phyloP scores from a whole-genome alignment of 352 stramenopile genomes.

The Phytophthora lateralis region DNA sequence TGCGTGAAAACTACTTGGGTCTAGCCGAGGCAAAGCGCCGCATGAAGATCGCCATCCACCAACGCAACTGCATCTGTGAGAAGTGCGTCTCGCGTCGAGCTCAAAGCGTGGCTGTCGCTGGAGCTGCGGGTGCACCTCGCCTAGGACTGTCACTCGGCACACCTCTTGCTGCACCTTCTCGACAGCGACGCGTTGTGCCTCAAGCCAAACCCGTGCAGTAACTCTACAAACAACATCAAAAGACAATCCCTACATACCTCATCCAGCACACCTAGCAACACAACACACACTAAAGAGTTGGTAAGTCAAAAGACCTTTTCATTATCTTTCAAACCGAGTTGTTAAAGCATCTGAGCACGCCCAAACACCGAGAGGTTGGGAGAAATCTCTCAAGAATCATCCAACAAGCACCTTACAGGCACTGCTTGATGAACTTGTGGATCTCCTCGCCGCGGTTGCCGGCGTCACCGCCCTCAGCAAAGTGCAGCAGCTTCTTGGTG shows the following conservation, averaged over 20 bases:
- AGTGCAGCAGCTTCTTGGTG: conserved; percentile 95
- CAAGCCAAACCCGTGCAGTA: conserved; percentile 34
- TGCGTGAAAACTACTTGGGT: conserved; percentile 89
- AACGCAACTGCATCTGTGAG: conserved; percentile 80
- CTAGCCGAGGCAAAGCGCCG: conserved; percentile 80
- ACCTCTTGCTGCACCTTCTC: conserved; percentile 53
- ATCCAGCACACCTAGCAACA: conserved; percentile 10
- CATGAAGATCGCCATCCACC: conserved; percentile 87
- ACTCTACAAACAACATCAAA: conserved; percentile 6
- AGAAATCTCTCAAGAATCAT: conserved; percentile 16
- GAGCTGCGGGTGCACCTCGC: conserved; percentile 7
- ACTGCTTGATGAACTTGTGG: conserved; percentile 95
- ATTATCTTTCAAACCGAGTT: conserved; percentile 65
- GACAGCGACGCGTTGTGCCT: conserved; percentile 43
- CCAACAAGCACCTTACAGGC: conserved; percentile 79
- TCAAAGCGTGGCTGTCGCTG: conserved; percentile 36
- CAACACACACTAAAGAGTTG: conserved; percentile 8
- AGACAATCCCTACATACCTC: neutral
- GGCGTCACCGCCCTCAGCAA: conserved; percentile 92
- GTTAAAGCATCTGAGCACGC: conserved; percentile 39
- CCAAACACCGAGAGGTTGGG: conserved; percentile 26
- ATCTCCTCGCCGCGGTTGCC: conserved; percentile 93
- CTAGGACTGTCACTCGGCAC: conserved; percentile 37
- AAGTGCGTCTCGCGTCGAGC: conserved; percentile 71
- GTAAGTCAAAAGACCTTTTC: conserved; percentile 38